Evolutionary conservation across 2,329 filamentous ascomycete genomes (phyloP).

Genomic region (Akanthomyces dipterigenus): DNA sequence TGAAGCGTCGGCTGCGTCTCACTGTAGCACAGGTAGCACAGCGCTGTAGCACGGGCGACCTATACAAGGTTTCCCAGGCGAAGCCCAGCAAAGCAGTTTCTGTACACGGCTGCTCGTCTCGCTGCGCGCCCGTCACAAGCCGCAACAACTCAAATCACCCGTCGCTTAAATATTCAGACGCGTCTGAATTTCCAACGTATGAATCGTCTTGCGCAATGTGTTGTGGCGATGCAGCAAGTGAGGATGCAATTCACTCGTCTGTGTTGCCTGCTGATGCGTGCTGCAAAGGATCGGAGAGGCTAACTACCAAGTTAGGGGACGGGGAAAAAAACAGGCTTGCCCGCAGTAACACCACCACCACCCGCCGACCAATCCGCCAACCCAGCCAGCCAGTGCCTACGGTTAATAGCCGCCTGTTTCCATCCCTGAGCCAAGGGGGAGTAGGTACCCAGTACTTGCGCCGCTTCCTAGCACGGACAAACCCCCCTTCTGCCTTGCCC

Average conservation of each 20-base stretch:
- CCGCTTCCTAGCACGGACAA: conserved; percentile 1
- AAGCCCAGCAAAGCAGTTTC: too few relatives aligned
- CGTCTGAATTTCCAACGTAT: background rate
- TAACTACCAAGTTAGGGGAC: too few relatives aligned
- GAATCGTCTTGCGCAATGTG: background rate
- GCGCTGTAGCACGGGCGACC: background rate
- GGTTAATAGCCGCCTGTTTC: too few relatives aligned
- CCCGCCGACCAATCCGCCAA: background rate
- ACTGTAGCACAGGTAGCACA: background rate
- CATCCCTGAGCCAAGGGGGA: background rate
- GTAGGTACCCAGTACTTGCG: background rate
- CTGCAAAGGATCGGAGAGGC: background rate
- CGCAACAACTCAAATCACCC: background rate
- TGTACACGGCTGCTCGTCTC: background rate
- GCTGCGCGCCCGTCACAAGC: background rate
- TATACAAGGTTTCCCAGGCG: background rate
- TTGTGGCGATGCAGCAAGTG: background rate
- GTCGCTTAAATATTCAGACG: background rate
- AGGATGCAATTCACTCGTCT: background rate
- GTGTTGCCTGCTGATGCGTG: background rate
- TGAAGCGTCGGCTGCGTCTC: background rate
- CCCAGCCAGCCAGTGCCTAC: too few relatives aligned
- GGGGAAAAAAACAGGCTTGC: background rate
- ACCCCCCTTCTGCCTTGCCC: background rate
- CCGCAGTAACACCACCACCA: background rate